Evolutionary conservation across 2,329 filamentous ascomycete species (phyloP).

Genomic region (Colletotrichum sp.): DNA sequence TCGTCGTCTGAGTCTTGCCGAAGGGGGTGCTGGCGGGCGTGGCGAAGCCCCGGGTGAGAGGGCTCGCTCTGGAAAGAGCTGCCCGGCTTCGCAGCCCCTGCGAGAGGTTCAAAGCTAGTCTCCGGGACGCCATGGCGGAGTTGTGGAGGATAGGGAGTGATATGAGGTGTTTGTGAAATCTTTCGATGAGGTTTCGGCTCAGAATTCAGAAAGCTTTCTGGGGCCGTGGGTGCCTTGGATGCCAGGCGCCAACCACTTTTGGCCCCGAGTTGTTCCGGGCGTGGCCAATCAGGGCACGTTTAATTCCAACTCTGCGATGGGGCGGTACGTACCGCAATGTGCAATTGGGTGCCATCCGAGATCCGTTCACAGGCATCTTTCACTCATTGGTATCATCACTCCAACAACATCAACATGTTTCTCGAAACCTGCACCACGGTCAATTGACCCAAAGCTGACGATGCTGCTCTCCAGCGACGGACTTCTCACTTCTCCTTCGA

Average conservation of each 20-base stretch:
- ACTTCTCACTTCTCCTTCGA: background rate
- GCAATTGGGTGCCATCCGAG: background rate
- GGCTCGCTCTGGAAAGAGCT: slow-evolving; percentile 78
- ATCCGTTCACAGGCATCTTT: background rate
- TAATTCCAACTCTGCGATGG: slow-evolving; percentile 1
- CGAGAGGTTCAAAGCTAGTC: slow-evolving; percentile 93
- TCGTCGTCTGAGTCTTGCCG: slow-evolving; percentile 93
- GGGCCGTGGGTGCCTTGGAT: slow-evolving; percentile 45
- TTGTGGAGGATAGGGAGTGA: slow-evolving; percentile 52
- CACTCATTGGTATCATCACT: background rate
- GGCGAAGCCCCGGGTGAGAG: slow-evolving; percentile 86
- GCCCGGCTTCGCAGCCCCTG: slow-evolving; percentile 87
- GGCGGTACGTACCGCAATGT: background rate
- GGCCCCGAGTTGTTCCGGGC: slow-evolving; percentile 41
- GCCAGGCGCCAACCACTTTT: slow-evolving; percentile 42
- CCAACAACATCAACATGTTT: background rate
- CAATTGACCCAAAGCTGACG: background rate
- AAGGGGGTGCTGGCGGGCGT: slow-evolving; percentile 73
- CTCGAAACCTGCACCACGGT: background rate
- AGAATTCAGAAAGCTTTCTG: slow-evolving; percentile 46
- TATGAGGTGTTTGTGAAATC: slow-evolving; percentile 63
- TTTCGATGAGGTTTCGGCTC: slow-evolving; percentile 44
- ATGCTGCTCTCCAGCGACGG: background rate
- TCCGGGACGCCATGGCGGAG: slow-evolving; percentile 88
- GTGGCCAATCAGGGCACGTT: slow-evolving; percentile 36